Evolutionary conservation across 257 asterid genomes (phyloP).

Genomic region (Primulina tabacum): DNA sequence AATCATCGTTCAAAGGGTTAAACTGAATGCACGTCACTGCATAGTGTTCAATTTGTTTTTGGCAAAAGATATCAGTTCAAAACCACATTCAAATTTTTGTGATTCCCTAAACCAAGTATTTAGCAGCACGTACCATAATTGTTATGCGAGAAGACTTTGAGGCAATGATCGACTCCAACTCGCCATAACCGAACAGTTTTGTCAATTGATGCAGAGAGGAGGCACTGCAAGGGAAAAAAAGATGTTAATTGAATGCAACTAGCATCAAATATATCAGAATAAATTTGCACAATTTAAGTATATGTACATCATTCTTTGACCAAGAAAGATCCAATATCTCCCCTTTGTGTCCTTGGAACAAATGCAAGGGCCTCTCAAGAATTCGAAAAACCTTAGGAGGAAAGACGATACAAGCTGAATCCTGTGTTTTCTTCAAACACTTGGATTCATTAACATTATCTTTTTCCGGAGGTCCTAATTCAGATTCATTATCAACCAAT

Average conservation of each 20-base stretch:
- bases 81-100: not conserved
- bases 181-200: slow-evolving; percentile 91
- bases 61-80: slow-evolving; percentile 8
- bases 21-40: slow-evolving; percentile 90
- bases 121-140: slow-evolving; percentile 60
- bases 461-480: slow-evolving; percentile 62
- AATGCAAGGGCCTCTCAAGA: slow-evolving; percentile 70
- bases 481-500: slow-evolving; percentile 61
- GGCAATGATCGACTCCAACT: slow-evolving; percentile 73
- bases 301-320: slow-evolving; percentile 64
- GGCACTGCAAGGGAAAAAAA: slow-evolving; percentile 47
- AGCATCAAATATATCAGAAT: slow-evolving; percentile 1
- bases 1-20: slow-evolving; percentile 66
- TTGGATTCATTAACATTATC: slow-evolving; percentile 41
- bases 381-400: slow-evolving; percentile 79
- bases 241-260: not conserved
- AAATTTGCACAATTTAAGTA: slow-evolving; percentile 28
- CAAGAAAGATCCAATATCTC: slow-evolving; percentile 83
- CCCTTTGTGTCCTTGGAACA: slow-evolving; percentile 63
- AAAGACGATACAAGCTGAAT: slow-evolving; percentile 76
- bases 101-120: slow-evolving; percentile 6
- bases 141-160: slow-evolving; percentile 68
- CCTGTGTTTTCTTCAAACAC: slow-evolving; percentile 46
- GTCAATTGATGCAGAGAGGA: slow-evolving; percentile 84
- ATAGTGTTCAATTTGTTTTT: slow-evolving; percentile 26